Evolutionary conservation across 352 stramenopile genomes (phyloP).

Genomic region (Thraustochytrium sp.): DNA sequence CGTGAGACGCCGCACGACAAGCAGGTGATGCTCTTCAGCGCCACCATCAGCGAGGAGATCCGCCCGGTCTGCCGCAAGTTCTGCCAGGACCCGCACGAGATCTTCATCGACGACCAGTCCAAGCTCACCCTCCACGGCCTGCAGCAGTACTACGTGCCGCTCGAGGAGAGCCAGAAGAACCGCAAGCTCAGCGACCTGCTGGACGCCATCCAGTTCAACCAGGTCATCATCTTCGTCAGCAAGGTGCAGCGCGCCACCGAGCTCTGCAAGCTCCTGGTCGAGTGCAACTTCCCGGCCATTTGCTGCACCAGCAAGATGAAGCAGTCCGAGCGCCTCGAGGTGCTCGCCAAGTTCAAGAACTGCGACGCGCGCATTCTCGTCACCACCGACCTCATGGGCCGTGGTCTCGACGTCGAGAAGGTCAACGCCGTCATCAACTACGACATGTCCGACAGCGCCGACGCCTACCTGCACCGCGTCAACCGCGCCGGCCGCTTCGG

Average conservation of each 20-base stretch:
- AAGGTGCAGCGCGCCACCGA: slow-evolving; percentile 94
- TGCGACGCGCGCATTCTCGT: slow-evolving; percentile 99
- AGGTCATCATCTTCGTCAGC: slow-evolving; percentile 82
- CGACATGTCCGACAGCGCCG: slow-evolving; percentile 93
- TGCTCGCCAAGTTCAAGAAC: slow-evolving; percentile 99
- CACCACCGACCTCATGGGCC: slow-evolving; percentile 97
- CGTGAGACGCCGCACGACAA: slow-evolving; percentile 97
- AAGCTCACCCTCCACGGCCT: slow-evolving; percentile 99
- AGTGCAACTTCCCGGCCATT: slow-evolving; percentile 99
- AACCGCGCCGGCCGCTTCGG: slow-evolving; percentile 97
- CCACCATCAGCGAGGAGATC: slow-evolving; percentile 98
- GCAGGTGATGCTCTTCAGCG: slow-evolving; percentile 98
- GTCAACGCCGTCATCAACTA: slow-evolving; percentile 99
- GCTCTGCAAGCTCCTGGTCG: slow-evolving; percentile 94
- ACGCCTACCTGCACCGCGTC: slow-evolving; percentile 97
- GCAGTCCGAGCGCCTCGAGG: slow-evolving; percentile 94
- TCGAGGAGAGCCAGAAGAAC: slow-evolving; percentile 98
- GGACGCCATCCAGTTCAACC: slow-evolving; percentile 99
- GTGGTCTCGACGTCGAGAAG: slow-evolving; percentile 99
- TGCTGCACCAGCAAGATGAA: slow-evolving; percentile 96
- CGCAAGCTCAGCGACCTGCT: slow-evolving; percentile 98
- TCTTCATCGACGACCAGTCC: slow-evolving; percentile 99
- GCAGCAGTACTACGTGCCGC: slow-evolving; percentile 99
- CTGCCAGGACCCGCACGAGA: slow-evolving; percentile 76
- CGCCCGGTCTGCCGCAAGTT: slow-evolving; percentile 99